Evolutionary conservation across 768 basidiomycete genomes (phyloP).

Genomic region (Lentinula edodes): DNA sequence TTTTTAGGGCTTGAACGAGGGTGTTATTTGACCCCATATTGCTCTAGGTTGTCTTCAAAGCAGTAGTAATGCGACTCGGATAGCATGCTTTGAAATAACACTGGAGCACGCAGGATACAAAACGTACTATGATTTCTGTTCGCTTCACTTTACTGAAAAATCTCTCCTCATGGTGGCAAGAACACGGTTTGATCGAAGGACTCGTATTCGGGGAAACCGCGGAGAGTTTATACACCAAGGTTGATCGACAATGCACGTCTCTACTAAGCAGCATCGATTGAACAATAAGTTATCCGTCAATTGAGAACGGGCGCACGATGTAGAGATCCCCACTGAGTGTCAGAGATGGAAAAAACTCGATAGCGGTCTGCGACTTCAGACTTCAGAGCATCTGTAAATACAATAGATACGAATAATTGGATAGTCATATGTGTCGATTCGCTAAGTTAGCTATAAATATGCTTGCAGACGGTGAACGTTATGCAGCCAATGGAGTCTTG

Average conservation of each 20-base stretch:
- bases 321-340: not conserved
- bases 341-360: too few species aligned
- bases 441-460: not conserved
- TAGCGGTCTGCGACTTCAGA: too few species aligned
- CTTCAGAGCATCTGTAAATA: not conserved
- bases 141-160: too few species aligned
- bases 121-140: too few species aligned
- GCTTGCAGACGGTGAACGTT: slow-evolving; percentile 2
- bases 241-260: not conserved
- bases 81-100: too few species aligned
- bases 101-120: too few species aligned
- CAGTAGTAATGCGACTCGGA: too few species aligned
- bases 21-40: not conserved
- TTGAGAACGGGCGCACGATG: not conserved
- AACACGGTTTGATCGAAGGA: too few species aligned
- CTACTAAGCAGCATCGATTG: not conserved
- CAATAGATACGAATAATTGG: not conserved
- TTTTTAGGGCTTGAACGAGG: not conserved
- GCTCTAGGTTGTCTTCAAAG: not conserved
- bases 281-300: not conserved
- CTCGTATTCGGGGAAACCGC: too few species aligned
- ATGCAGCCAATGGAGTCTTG: slow-evolving; percentile 39
- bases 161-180: too few species aligned
- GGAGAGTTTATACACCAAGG: too few species aligned
- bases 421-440: not conserved